Evolutionary conservation across 352 stramenopile species (phyloP), one percentile per base, ranked within the genome.

Genomic region (Plasmopara halstedii): DNA sequence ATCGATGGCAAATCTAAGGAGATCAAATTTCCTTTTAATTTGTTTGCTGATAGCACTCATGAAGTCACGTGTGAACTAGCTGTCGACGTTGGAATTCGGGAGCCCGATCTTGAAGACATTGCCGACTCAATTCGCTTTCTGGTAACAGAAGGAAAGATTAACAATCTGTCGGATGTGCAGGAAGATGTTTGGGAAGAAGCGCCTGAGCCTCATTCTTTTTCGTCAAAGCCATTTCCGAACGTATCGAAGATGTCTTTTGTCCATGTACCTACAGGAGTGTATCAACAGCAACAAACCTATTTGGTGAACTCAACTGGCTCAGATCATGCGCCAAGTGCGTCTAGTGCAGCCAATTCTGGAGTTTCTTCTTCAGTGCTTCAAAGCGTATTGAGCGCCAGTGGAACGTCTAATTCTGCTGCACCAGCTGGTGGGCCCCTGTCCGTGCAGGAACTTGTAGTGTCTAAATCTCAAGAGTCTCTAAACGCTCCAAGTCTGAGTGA

Each of bases 21-120:
- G 47, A 96, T 98, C 48, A 94, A 97, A 73, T 98, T 98, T 69
- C 83, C 89, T 13, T 98, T 97, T 75, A 93, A 97, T 61, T 64
- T 98, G 36, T 95, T 97, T 18, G 83, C 92, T 23, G 92, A 98
- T 63, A 95, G 89, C 59, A 80, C 88, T 13, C 82, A 97, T 44
- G 85, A 97, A 61, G 87, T 98, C 33, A 90, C 88, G n/a, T 95
- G 90, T 40, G 92, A 98, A 73, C 84, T 98, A 66, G 88, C 94
- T 13, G 76, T 93, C 34, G 92, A 97, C 39, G 82, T 98, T 19
- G 82, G 84, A n/a, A 95, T 98, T 45, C 63, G 92, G 37, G 80
- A 95, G 46, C 85, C 85, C 22, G 85, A 95, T 38, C 71, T 97
- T 8, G 78, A 96, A 63, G 90, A 97, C 38, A 97, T 98, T 50